Evolutionary conservation across 257 asterid genomes (phyloP), one percentile per base, ranked within the genome.

Genomic region (Nicotiana sylvestris): DNA sequence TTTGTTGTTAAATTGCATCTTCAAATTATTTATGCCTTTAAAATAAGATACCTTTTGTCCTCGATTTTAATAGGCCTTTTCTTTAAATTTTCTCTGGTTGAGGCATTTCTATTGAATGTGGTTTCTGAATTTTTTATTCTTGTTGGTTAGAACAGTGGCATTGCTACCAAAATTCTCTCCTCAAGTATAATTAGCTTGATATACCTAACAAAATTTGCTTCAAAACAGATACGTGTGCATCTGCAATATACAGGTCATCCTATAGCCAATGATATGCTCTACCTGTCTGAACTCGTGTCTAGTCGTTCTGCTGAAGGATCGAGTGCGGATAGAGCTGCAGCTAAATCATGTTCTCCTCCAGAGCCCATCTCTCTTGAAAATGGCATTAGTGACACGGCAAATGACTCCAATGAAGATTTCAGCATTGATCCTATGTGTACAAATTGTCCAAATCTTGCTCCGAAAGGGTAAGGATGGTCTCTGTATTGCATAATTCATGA

Each of bases 261-360:
- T 8, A 94, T 96, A 85, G 98, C 98, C 57, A 96, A 96, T 85
- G 99, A 96, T 91, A 81, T 82, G 88, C 97, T 93, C 83, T 96
- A 96, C 91, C 90, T 85, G 56, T 90, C 91, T 61, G 90, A 85
- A 81, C 72, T 53, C 57, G 87, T 91, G 66, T 82, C 88, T 62
- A 76, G 37, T 81, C 90, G 88, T 58, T 83, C 96, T 46, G 61
- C 82, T 76, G 92, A 84, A 85, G 93, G 88, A 81, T 70, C 70
- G 57, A 85, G 88, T 65, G 91, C 93, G 43, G 97, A 91, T 84
- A 91, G 91, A 85, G 90, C 92, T 87, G 91, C 93, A 51, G 86
- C 88, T 70, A 87, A 82, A 77, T 87, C 88, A 51, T 85, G 27
- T 53, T 61, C 43, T 86, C 65, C 86, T 43, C 67, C 78, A 58